phyloP scores from a whole-genome alignment of 345 rosid genomes.

The Microthlaspi erraticum region DNA sequence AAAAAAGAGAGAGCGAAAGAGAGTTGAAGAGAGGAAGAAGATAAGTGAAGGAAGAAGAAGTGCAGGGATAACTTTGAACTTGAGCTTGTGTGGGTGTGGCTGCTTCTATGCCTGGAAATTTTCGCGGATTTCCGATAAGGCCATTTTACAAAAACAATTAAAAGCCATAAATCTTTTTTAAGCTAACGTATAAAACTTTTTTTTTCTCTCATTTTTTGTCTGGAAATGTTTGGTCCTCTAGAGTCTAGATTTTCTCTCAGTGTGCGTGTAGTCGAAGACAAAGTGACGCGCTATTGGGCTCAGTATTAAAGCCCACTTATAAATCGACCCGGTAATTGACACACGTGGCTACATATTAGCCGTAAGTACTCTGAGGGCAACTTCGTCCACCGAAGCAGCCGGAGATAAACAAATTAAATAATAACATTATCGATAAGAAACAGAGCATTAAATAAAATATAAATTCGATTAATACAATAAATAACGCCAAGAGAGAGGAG shows the following conservation, averaged over 20 bases:
- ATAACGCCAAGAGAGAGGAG: constrained; percentile 23
- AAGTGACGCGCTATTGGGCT: constrained; percentile 5
- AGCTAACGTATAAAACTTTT: not conserved
- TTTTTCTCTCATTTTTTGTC: constrained; percentile 10
- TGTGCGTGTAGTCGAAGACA: not conserved
- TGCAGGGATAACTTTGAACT: constrained; percentile 39
- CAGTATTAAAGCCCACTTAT: constrained; percentile 10
- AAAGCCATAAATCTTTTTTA: not conserved
- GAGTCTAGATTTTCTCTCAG: not conserved
- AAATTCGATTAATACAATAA: constrained; percentile 30
- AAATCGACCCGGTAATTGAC: constrained; percentile 1
- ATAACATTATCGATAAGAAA: constrained; percentile 14
- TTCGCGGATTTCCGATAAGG: constrained; percentile 57
- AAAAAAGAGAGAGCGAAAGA: constrained; percentile 24
- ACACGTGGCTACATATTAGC: constrained; percentile 37
- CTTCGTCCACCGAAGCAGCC: constrained; percentile 12
- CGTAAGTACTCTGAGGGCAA: constrained; percentile 17
- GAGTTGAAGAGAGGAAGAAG: constrained; percentile 30
- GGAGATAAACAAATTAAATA: not conserved
- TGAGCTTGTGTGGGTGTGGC: constrained; percentile 64
- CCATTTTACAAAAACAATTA: constrained; percentile 24
- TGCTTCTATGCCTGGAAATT: constrained; percentile 61
- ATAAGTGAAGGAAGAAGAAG: constrained; percentile 39
- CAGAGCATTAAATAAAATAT: constrained; percentile 22
- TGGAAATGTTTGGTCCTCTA: constrained; percentile 6